Percentiles rank a stretch among this genome's conserved stretches.
These are phyloP conservation scores for Fusarium protoensiforme DNA, from an alignment of 2,329 filamentous ascomycete genomes.

Conservation along the genomic window DNA sequence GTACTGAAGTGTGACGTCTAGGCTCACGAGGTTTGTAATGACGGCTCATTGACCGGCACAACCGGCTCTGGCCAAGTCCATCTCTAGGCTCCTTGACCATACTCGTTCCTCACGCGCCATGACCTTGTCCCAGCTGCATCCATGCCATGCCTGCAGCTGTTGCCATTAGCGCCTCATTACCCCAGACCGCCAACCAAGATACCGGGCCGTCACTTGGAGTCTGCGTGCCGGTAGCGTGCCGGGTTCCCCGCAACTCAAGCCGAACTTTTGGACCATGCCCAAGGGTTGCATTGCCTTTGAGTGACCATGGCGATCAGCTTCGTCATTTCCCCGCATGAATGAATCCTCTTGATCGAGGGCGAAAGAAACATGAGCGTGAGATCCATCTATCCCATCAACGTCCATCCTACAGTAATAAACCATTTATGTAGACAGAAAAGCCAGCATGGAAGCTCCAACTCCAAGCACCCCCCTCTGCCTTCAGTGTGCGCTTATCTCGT, in stretches of 20 bases:
- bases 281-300: background rate
- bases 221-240: background rate
- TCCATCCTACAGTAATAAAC: background rate
- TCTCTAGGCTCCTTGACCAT: background rate
- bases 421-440: background rate
- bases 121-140: background rate
- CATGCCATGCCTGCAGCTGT: background rate
- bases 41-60: background rate
- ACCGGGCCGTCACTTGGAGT: background rate
- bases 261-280: background rate
- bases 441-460: background rate
- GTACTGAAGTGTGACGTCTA: background rate
- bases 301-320: background rate
- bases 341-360: background rate
- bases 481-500: background rate
- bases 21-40: background rate
- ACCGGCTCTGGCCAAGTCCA: background rate
- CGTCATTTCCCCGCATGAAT: constrained; percentile 2
- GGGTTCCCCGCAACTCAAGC: background rate
- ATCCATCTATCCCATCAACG: background rate
- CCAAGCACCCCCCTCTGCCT: background rate
- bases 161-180: background rate
- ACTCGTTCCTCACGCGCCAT: background rate
- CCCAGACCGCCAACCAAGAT: constrained; percentile 3
- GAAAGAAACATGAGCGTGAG: background rate